A percentile compares a stretch with the other conserved stretches of the same genome.
Conservation (phyloP, 169 alveolate species). For the Plasmodium adleri region DNA sequence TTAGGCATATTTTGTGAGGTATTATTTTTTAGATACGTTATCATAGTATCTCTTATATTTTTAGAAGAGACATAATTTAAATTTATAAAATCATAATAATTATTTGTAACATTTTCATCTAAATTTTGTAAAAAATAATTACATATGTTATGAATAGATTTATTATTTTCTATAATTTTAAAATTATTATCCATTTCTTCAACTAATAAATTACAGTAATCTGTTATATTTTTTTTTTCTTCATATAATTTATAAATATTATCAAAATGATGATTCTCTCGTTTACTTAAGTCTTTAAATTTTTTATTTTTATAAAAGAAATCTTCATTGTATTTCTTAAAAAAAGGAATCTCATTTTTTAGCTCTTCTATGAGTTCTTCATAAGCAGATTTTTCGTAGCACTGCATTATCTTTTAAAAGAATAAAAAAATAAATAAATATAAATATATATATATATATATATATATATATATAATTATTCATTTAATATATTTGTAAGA, state of each 20-base stretch:
- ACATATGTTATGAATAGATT: conserved; percentile 35
- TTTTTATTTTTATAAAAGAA: conserved; percentile 42
- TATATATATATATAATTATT: too few relatives aligned
- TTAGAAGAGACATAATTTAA: conserved; percentile 30
- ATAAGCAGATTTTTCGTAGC: conserved; percentile 27
- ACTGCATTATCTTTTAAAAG: conserved; percentile 40
- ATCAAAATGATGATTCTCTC: not conserved
- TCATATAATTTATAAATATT: conserved; percentile 8
- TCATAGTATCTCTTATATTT: not conserved
- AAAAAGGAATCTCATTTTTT: conserved; percentile 58
- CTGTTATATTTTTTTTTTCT: conserved; percentile 12
- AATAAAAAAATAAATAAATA: too few relatives aligned
- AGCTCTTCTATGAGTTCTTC: conserved; percentile 40
- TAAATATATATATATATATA: too few relatives aligned
- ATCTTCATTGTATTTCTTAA: conserved; percentile 34
- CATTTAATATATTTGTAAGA: too few relatives aligned
- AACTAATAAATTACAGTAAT: conserved; percentile 21
- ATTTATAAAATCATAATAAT: conserved; percentile 49
- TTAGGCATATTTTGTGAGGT: not conserved
- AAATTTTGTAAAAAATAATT: conserved; percentile 46
- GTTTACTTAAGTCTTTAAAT: conserved; percentile 9
- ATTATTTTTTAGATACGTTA: not conserved
- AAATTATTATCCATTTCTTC: conserved; percentile 47
- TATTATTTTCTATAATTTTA: conserved; percentile 31
- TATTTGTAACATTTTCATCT: conserved; percentile 15